Evolutionary conservation across 2,329 filamentous ascomycete genomes (phyloP).

Genomic region (Fusarium verticillioides): DNA sequence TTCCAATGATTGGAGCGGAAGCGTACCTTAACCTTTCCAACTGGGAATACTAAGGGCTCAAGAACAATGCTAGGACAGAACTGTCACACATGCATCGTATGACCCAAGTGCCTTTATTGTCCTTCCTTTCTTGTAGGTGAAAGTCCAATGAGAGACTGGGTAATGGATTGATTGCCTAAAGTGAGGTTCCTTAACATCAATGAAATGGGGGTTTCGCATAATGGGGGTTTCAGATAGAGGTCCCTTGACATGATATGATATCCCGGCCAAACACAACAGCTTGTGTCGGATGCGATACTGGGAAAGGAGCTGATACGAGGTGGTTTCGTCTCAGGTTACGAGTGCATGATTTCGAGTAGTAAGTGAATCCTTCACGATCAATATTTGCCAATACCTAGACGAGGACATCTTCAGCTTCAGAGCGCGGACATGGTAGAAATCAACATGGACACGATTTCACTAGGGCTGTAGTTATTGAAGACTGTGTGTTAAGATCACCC

Average conservation of each 20-base stretch:
- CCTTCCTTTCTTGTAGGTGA: background rate
- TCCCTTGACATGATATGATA: background rate
- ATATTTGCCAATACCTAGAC: background rate
- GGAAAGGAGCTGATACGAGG: conserved; percentile 10
- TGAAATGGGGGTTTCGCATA: conserved; percentile 3
- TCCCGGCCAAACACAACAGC: background rate
- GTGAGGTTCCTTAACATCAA: background rate
- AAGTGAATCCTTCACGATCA: background rate
- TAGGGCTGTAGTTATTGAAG: background rate
- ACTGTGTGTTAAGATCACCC: conserved; percentile 16
- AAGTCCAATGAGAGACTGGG: background rate
- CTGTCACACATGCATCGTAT: background rate
- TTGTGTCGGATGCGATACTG: background rate
- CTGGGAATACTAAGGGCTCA: background rate
- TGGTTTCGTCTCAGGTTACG: conserved; percentile 12
- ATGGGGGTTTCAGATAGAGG: conserved; percentile 16
- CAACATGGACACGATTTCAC: background rate
- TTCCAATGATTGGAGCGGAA: background rate
- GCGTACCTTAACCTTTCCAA: background rate
- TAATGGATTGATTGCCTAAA: background rate
- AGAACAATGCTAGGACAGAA: background rate
- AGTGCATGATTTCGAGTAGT: conserved; percentile 4
- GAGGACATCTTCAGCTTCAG: background rate
- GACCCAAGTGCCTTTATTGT: background rate
- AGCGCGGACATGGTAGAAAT: background rate